A percentile compares a stretch with the other conserved stretches of the same genome.
These are phyloP conservation scores for Cenchrus americanus DNA, from an alignment of 176 grass and related monocot genomes.

Conservation along the genomic window DNA sequence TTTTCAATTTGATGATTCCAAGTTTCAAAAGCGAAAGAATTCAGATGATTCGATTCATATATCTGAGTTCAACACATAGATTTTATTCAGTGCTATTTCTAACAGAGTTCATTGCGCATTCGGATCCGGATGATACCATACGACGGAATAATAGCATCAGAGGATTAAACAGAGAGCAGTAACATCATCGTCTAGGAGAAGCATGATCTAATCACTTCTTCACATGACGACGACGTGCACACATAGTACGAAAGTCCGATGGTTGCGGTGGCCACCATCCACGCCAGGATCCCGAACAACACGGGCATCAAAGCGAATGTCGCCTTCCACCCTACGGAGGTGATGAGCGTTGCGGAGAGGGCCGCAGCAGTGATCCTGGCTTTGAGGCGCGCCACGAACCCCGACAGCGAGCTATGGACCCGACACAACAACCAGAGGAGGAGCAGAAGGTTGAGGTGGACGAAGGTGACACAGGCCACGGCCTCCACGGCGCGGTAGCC, in stretches of 20 bases:
- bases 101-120: too few species aligned
- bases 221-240: too few species aligned
- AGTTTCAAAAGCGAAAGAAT: too few species aligned
- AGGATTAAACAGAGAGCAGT: too few species aligned
- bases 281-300: background rate
- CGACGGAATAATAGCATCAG: too few species aligned
- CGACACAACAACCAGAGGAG: slow-evolving; percentile 34
- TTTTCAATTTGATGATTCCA: too few species aligned
- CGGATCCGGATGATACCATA: too few species aligned
- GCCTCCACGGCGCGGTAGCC: background rate
- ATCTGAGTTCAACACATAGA: background rate
- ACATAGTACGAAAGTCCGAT: background rate
- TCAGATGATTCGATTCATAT: background rate
- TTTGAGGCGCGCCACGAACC: background rate
- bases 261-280: background rate
- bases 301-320: background rate
- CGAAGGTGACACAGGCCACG: background rate
- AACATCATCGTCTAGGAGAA: too few species aligned
- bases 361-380: slow-evolving; percentile 42
- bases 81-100: too few species aligned
- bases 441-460: slow-evolving; percentile 24
- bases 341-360: slow-evolving; percentile 8
- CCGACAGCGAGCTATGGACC: slow-evolving; percentile 7
- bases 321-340: background rate
- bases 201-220: too few species aligned